Conservation (phyloP, 2,329 filamentous ascomycete genomes). For the Botrytis fabae region DNA sequence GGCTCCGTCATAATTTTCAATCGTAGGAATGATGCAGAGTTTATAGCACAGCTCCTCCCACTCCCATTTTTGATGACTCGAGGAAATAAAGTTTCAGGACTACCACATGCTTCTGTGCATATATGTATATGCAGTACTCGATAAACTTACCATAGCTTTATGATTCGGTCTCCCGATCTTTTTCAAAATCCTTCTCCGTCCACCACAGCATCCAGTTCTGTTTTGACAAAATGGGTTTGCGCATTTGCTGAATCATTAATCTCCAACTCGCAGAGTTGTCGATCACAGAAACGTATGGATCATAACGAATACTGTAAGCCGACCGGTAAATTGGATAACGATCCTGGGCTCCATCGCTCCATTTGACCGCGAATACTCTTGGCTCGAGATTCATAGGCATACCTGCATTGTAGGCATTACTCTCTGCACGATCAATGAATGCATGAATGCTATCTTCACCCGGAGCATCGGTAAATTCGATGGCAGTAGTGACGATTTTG, state of each 20-base stretch:
- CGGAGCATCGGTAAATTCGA: conserved; percentile 2
- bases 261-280: not conserved
- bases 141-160: not conserved
- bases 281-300: not conserved
- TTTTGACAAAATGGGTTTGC: not conserved
- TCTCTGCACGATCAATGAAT: conserved; percentile 8
- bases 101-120: fast-evolving
- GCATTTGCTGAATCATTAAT: not conserved
- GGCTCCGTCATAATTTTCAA: not conserved
- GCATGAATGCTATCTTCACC: not conserved
- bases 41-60: not conserved
- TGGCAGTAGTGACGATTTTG: not conserved
- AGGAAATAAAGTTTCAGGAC: not conserved
- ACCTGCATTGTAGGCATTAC: not conserved
- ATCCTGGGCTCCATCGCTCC: not conserved
- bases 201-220: conserved; percentile 13
- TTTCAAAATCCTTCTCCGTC: not conserved
- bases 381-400: not conserved
- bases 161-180: not conserved
- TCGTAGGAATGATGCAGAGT: not conserved
- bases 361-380: not conserved
- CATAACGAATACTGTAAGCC: not conserved
- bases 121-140: not conserved
- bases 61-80: not conserved
- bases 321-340: no score